Evolutionary conservation across 208 protist genomes (phyloP), one percentile per base, ranked within the genome.

Genomic region (Acanthamoeba polyphaga): DNA sequence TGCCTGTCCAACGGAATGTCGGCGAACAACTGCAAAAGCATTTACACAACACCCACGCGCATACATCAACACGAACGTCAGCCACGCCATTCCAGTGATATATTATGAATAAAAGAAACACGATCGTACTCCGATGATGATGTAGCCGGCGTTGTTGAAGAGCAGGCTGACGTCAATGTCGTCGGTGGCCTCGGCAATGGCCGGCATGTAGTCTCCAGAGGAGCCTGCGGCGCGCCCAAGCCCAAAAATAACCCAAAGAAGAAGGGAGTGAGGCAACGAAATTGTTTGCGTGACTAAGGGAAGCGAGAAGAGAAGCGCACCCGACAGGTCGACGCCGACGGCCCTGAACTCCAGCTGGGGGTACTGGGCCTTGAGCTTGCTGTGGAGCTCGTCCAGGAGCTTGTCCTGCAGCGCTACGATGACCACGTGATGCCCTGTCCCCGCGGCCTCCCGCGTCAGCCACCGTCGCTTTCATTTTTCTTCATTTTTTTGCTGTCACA

Each of bases 151-250:
- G 60, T 96, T 96, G 55, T 95, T 96, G 38, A 96, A 64, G 13
- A 96, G 38, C 46, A 96, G 93, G 58, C 95, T 92, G 55, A 96
- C 94, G 64, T 96, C 94, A 32, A 96, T 96, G 90, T 96, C 95
- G 29, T 96, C 94, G 51, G 95, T 96, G 15, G 95, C 95, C 53
- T 94, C 64, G 27, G 88, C 70, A 43, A 96, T 96, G 22, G 89
- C 58, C 76, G 29, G 38, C 13, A 96, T 49, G n/a, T 96, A 96
- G 49, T 94, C 87, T 38, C 95, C 78, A 0, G 78, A 64, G 1
- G 78, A 60, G 51, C 78, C 78, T 87, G 78, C 5, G 9, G 34
- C n/a, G 4, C 8, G 27, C 38, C 34, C 13, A 34, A 72, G n/a
- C 22, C 13, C 13, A 72, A 24, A 72, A 72, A 72, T 17, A 34